phyloP scores from a whole-genome alignment of 2,329 filamentous ascomycete species.

The Rachicladosporium sp. region DNA sequence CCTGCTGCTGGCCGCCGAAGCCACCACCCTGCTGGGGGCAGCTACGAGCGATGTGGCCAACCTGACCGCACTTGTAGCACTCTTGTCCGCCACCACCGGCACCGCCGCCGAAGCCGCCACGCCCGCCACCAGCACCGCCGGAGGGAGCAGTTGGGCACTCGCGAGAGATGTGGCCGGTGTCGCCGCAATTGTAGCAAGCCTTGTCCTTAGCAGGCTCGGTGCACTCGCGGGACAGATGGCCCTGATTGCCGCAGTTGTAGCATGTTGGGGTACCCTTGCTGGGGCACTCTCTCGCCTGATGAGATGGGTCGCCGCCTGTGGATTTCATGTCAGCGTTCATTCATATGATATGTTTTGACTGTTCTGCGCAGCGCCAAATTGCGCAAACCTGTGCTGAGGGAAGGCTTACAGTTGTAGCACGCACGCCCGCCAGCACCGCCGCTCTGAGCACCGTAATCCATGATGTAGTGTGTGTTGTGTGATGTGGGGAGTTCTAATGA shows the following conservation, averaged over 20 bases:
- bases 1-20: constrained; percentile 35
- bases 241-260: constrained; percentile 37
- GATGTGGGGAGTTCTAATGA: no score
- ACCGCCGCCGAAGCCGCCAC: constrained; percentile 36
- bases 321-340: background rate
- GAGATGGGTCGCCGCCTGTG: constrained; percentile 36
- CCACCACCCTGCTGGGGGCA: constrained; percentile 54
- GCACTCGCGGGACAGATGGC: constrained; percentile 65
- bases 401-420: constrained; percentile 47
- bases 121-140: constrained; percentile 22
- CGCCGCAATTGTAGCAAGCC: constrained; percentile 61
- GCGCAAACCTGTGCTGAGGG: background rate
- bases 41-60: constrained; percentile 91
- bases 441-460: no score
- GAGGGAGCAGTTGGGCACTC: constrained; percentile 52
- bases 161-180: constrained; percentile 80
- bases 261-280: constrained; percentile 34
- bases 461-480: no score
- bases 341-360: no score
- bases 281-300: constrained; percentile 40
- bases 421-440: constrained; percentile 30
- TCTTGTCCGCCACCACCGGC: constrained; percentile 32
- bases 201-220: constrained; percentile 78
- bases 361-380: no score
- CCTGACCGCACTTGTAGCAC: constrained; percentile 93